Evolutionary conservation across 306 rosid genomes (phyloP).

Genomic region (Dalbergia oliveri): DNA sequence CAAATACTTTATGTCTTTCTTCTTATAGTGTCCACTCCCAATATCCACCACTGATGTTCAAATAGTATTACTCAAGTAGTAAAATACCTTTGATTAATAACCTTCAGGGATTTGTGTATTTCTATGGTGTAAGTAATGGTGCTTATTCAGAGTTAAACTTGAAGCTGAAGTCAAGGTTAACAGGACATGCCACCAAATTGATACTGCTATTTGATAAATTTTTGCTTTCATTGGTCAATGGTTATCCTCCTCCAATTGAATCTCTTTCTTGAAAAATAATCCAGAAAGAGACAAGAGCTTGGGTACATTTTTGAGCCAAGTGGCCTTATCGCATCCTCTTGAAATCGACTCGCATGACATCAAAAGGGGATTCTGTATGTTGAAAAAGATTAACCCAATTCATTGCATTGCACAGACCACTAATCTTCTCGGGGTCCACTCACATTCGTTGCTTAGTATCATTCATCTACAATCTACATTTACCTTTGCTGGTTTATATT

Average conservation of each 20-base stretch:
- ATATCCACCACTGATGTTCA: neutral
- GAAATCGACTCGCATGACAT: constrained; percentile 46
- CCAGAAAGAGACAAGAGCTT: constrained; percentile 34
- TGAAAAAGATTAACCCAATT: neutral
- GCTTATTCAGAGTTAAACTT: constrained; percentile 60
- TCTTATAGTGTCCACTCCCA: neutral
- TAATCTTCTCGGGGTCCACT: neutral
- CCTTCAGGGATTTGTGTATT: constrained; percentile 27
- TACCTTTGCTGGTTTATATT: too few relatives aligned
- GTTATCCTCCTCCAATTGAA: constrained; percentile 41
- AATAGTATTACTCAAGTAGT: too few relatives aligned
- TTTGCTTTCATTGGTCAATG: constrained; percentile 35
- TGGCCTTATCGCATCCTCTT: constrained; percentile 28
- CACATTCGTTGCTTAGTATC: neutral
- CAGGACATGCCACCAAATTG: constrained; percentile 70
- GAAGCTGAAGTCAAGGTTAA: constrained; percentile 71
- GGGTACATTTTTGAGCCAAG: constrained; percentile 27
- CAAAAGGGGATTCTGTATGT: constrained; percentile 25
- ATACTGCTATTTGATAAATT: constrained; percentile 40
- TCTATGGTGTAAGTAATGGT: constrained; percentile 25
- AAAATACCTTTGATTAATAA: neutral
- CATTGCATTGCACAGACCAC: neutral
- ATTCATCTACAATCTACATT: neutral
- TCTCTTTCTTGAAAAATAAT: constrained; percentile 41
- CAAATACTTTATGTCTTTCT: too few relatives aligned